These are phyloP conservation scores for Hemileccinum rubropunctum DNA, from an alignment of 768 basidiomycete genomes.

Conservation along the genomic window DNA sequence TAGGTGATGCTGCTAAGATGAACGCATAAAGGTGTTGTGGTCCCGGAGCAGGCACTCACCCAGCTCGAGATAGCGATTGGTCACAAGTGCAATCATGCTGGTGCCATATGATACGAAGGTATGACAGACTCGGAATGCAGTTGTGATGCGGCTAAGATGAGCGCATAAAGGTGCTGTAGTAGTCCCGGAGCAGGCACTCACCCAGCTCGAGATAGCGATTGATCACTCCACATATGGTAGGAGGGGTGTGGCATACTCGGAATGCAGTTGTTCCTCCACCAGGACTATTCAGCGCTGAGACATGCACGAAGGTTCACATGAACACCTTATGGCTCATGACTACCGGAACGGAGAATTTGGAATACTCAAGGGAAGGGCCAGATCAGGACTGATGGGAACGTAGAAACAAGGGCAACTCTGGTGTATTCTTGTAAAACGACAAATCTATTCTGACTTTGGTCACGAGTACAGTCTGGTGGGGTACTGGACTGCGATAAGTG, in stretches of 20 bases:
- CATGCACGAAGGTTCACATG: conserved; percentile 1
- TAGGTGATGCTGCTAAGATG: not conserved
- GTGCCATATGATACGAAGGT: conserved; percentile 2
- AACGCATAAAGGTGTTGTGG: conserved; percentile 4
- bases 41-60: not conserved
- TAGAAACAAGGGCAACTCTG: not conserved
- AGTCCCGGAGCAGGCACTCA: not conserved
- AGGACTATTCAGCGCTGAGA: not conserved
- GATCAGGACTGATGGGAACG: not conserved
- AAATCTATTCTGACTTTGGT: too few relatives aligned
- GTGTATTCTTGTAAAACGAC: not conserved
- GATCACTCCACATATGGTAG: conserved; percentile 2
- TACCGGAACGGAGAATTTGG: not conserved
- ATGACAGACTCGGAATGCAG: not conserved
- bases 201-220: not conserved
- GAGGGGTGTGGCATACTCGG: not conserved
- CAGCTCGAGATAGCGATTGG: not conserved
- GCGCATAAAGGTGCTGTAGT: conserved; percentile 3
- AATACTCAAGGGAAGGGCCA: not conserved
- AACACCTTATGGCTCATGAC: not conserved
- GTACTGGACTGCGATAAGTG: not conserved
- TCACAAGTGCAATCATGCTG: not conserved
- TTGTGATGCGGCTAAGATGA: not conserved
- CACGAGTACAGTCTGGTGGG: not conserved
- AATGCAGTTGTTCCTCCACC: not conserved